Percentiles rank a stretch among this genome's conserved stretches.
phyloP scores from a whole-genome alignment of 2,329 filamentous ascomycete genomes.

The Zasmidium cellare region DNA sequence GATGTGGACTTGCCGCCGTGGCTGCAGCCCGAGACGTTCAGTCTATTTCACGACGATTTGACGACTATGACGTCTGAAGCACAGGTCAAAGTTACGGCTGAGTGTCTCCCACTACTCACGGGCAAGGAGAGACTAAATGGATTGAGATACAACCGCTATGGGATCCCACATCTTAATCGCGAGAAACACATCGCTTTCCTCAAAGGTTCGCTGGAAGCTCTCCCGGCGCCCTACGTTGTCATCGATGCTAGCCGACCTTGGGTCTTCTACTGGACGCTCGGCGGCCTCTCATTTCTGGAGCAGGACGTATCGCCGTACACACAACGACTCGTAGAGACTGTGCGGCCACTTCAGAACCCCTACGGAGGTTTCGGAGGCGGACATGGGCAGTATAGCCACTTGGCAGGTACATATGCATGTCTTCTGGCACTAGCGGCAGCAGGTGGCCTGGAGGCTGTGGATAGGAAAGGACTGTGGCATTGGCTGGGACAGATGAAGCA shows the following conservation, averaged over 20 bases:
- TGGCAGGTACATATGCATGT: slow-evolving; percentile 84
- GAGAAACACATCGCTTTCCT: slow-evolving; percentile 63
- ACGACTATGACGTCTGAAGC: slow-evolving; percentile 26
- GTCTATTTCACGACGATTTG: slow-evolving; percentile 29
- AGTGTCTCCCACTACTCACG: slow-evolving; percentile 30
- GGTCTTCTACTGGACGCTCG: slow-evolving; percentile 90
- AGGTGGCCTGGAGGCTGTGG: slow-evolving; percentile 72
- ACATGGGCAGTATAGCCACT: slow-evolving; percentile 85
- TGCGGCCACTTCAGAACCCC: slow-evolving; percentile 77
- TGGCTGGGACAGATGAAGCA: slow-evolving; percentile 89
- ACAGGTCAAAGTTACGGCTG: slow-evolving; percentile 20
- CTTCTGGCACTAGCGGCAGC: slow-evolving; percentile 77
- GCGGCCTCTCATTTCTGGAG: slow-evolving; percentile 72
- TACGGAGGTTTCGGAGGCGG: slow-evolving; percentile 89
- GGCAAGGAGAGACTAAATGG: slow-evolving; percentile 44
- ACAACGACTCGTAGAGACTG: slow-evolving; percentile 65
- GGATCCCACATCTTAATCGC: slow-evolving; percentile 73
- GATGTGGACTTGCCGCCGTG: slow-evolving; percentile 25
- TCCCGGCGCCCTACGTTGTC: slow-evolving; percentile 69
- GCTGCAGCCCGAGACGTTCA: slow-evolving; percentile 25
- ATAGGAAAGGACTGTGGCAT: slow-evolving; percentile 84
- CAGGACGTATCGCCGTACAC: slow-evolving; percentile 69
- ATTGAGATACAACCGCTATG: slow-evolving; percentile 61
- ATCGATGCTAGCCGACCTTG: slow-evolving; percentile 89
- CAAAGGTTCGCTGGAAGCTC: slow-evolving; percentile 52